Base-by-base conservation (phyloP, 2,329 filamentous ascomycete species). In the Pseudogymnoascus sp. region DNA sequence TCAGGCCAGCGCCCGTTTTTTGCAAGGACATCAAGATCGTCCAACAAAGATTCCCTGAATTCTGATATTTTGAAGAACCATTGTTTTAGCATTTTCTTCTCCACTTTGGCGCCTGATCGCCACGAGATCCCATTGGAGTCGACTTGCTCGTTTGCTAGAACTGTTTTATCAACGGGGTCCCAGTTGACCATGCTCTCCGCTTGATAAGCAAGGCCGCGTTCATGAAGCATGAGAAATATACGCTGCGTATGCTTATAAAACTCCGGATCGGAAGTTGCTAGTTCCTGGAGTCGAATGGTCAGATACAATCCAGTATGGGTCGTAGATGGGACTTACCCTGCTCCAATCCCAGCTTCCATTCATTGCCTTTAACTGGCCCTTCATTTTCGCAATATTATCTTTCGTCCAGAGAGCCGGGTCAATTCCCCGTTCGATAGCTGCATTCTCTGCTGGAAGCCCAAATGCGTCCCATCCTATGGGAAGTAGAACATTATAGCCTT, bases 391-490 rank as follows among this genome's bases (percentile, higher is more conserved):
- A 67, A 96, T 95, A 70, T 96, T 96, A 67, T 79, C 78, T 69
- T 79, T 81, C 0, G 91, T 96, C 91, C 91, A 96, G 6, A 78
- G 78, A 6, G 82, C 87, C 1, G 91, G 91, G 69, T 89, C 83
- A 63, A 93, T 80, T 11, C 90, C 89, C 64, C 88, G 79, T 74
- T 95, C 90, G 62, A 95, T 88, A 7, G 91, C 91, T 16, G 91
- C 91, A 75, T 96, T 96, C 74, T 96, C 91, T 43, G 91, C 91
- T 9, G 91, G 91, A 61, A 96, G 77, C 1, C 91, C 91, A 75
- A 96, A 96, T 4, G 90, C 89, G 77, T 96, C 91, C 91, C 91
- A 96, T 9, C 91, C 91, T 81, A 96, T 96, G n/a, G 91, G 90
- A 65, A 96, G 83, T 60, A 95, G 74, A 32, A 95, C 90, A 61